Evolutionary conservation across 441 rosid genomes (phyloP).

Genomic region (Isatis lusitanica): DNA sequence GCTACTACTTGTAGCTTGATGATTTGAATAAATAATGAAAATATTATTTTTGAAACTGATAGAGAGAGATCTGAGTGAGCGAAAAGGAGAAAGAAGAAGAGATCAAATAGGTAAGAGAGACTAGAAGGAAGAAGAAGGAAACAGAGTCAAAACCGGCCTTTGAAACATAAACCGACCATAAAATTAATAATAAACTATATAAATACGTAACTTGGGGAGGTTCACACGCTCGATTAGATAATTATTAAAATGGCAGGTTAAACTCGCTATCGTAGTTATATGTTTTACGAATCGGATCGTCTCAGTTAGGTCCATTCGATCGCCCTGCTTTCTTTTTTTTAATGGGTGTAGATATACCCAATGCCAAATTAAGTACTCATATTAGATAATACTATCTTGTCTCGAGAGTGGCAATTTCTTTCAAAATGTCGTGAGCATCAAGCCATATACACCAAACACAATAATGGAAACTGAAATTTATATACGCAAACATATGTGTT

Average conservation of each 20-base stretch:
- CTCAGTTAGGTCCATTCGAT: conserved; percentile 10
- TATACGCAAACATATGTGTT: background rate
- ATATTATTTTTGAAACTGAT: background rate
- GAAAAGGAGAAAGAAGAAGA: conserved; percentile 18
- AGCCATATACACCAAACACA: background rate
- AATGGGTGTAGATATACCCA: conserved; percentile 19
- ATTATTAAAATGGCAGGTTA: background rate
- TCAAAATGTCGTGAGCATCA: background rate
- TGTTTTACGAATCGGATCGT: background rate
- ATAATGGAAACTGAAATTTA: background rate
- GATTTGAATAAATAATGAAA: conserved; percentile 3
- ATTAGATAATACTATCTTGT: background rate
- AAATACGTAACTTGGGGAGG: background rate
- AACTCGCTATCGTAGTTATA: conserved; percentile 2
- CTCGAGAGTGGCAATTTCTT: background rate
- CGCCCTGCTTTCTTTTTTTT: background rate
- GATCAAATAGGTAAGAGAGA: conserved; percentile 29
- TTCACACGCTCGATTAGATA: background rate
- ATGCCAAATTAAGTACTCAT: background rate
- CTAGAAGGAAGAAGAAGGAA: conserved; percentile 2
- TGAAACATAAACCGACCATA: conserved; percentile 26
- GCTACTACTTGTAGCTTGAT: background rate
- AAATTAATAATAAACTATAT: background rate
- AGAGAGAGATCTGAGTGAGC: conserved; percentile 20
- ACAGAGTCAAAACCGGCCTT: conserved; percentile 24